A percentile compares a stretch with the other conserved stretches of the same genome.
These are phyloP conservation scores for Imleria badia DNA, from an alignment of 768 basidiomycete genomes.

Conservation along the genomic window DNA sequence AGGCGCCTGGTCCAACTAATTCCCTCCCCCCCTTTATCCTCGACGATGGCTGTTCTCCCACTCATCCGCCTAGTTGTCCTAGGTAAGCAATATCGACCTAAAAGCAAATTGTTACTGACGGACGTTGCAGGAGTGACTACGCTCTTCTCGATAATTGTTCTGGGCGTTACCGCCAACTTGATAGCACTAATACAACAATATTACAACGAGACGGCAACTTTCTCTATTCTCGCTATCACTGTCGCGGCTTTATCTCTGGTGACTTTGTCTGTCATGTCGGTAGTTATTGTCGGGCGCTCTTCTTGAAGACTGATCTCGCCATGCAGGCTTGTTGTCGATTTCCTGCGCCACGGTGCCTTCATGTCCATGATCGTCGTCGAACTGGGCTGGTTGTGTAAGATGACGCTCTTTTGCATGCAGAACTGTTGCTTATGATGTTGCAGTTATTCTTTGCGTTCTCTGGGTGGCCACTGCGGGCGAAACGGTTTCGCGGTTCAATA, in stretches of 20 bases:
- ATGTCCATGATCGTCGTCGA: constrained; percentile 41
- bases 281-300: background rate
- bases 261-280: constrained; percentile 31
- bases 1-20: too few species aligned
- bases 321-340: constrained; percentile 37
- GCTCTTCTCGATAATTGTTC: constrained; percentile 31
- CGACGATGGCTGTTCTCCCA: constrained; percentile 15
- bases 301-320: background rate
- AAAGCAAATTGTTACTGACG: background rate
- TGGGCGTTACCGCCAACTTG: constrained; percentile 31
- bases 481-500: constrained; percentile 9
- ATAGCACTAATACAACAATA: constrained; percentile 19
- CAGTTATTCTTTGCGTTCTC: constrained; percentile 37
- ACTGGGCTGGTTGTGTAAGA: constrained; percentile 38
- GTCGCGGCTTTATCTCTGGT: constrained; percentile 28
- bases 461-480: constrained; percentile 40
- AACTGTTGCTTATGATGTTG: background rate
- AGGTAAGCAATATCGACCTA: constrained; percentile 13
- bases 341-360: constrained; percentile 35
- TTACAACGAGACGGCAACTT: constrained; percentile 15
- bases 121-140: constrained; percentile 9
- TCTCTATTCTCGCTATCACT: constrained; percentile 30
- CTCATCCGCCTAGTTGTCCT: constrained; percentile 20
- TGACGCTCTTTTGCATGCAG: background rate
- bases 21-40: background rate